Base-by-base conservation (phyloP, 345 rosid genomes). In the Citrus cavaleriei region DNA sequence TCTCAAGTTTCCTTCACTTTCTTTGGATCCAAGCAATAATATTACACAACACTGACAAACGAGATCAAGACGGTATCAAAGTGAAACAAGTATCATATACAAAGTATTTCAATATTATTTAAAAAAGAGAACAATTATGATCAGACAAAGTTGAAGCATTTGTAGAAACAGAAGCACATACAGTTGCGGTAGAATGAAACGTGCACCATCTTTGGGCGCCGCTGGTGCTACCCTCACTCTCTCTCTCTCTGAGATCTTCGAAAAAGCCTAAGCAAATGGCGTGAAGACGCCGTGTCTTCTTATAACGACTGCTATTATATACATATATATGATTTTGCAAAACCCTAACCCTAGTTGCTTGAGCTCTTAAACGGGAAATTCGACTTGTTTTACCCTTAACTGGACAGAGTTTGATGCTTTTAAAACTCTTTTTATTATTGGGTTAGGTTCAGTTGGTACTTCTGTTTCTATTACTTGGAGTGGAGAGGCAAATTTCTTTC, bases 161-260 rank as follows among this genome's bases (percentile, higher is more conserved):
- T 22, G 25, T 19, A 30, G 25, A 67, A 68, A 8, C 12, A 18
- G 6, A 24, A 37, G 4, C 10, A 58, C 74, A 37, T 38, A 77
- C 79, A 77, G 74, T 77, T 77, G 40, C 79, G 51, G 74, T 77
- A 77, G 40, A 68, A 77, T 3, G 67, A 55, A 49, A 77, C 79
- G 67, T 77, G 79, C 55, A 77, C 79, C 79, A 77, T 77, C 18
- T 10, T 77, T 24, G 35, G 7, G 27, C 40, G 12, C 37, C 21
- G 72, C 25, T 10, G 79, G 37, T 55, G 54, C 57, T 16, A 10
- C 21, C 19, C 66, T 34, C 72, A 60, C 21, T n/a, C 49, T 28
- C 30, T 28, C 30, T 10, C 57, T 24, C 34, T 37, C 38, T 10
- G 67, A 37, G 57, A 19, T 77, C 73, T 68, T 1, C 6, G 69